Conservation (phyloP, 257 asterid genomes). For the Fraxinus americana region DNA sequence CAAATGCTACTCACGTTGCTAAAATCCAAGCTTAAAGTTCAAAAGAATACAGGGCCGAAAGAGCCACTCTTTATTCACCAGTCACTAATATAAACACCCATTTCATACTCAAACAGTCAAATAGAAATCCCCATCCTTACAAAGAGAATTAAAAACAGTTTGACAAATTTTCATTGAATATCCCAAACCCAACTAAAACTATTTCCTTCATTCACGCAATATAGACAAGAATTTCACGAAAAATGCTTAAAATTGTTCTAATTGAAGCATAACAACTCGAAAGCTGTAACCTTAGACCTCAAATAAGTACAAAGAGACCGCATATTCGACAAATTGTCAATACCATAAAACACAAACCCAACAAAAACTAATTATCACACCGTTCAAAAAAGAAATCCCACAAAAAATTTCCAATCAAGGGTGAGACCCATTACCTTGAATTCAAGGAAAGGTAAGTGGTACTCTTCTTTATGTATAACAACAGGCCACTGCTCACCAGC, state of each 20-base stretch:
- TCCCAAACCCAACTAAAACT: neutral
- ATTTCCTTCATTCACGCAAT: neutral
- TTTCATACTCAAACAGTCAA: too few relatives aligned
- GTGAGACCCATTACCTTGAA: constrained; percentile 46
- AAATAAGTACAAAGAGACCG: constrained; percentile 14
- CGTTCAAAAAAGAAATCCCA: neutral
- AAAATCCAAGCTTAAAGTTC: neutral
- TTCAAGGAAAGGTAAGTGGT: neutral
- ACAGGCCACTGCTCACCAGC: constrained; percentile 98
- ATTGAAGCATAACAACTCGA: neutral
- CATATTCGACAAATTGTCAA: constrained; percentile 45
- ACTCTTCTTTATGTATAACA: neutral
- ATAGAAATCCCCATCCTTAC: neutral
- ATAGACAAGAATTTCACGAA: neutral
- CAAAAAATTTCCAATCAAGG: neutral
- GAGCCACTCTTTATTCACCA: neutral
- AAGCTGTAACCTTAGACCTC: neutral
- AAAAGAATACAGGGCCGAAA: too few relatives aligned
- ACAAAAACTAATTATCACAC: neutral
- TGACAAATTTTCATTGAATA: neutral
- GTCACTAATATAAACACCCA: neutral
- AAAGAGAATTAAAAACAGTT: neutral
- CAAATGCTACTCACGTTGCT: neutral
- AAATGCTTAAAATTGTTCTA: neutral
- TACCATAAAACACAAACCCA: neutral